Percentiles rank a stretch among this genome's conserved stretches.
Conservation (phyloP, 306 rosid genomes). For the Cucurbita moschata region DNA sequence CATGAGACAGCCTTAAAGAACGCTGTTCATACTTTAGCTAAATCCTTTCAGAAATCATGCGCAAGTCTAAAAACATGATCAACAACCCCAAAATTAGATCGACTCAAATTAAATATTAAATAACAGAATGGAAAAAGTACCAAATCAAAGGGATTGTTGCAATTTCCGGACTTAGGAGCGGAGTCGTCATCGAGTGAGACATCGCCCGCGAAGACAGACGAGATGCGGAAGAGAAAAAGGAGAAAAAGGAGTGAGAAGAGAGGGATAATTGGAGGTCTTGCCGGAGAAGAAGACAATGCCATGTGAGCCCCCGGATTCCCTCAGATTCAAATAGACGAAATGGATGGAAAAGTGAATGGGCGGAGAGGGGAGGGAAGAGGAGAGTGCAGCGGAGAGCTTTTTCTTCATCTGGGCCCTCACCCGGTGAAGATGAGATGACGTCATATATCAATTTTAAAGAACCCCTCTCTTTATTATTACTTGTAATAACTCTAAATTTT, state of each 20-base stretch:
- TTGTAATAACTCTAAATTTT: too few relatives aligned
- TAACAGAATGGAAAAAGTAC: constrained; percentile 17
- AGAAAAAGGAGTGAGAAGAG: constrained; percentile 10
- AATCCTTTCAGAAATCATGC: not conserved
- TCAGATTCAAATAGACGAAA: not conserved
- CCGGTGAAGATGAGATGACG: not conserved
- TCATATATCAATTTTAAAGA: not conserved
- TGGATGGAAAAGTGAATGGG: not conserved
- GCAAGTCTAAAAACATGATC: not conserved
- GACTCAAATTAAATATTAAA: not conserved
- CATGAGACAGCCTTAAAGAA: not conserved
- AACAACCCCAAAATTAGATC: not conserved
- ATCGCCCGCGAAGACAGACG: constrained; percentile 23
- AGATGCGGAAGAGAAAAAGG: constrained; percentile 16
- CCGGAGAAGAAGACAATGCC: constrained; percentile 16
- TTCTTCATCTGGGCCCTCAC: not conserved
- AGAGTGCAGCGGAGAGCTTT: not conserved
- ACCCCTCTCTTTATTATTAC: too few relatives aligned
- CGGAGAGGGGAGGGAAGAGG: not conserved
- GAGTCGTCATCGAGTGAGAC: constrained; percentile 27
- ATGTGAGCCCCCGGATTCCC: constrained; percentile 12
- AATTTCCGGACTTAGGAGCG: constrained; percentile 29
- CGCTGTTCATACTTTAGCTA: not conserved
- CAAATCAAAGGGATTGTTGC: constrained; percentile 63
- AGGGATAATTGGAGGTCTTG: not conserved